Conservation (phyloP, 169 alveolate species). For the Plasmodium ovale region DNA sequence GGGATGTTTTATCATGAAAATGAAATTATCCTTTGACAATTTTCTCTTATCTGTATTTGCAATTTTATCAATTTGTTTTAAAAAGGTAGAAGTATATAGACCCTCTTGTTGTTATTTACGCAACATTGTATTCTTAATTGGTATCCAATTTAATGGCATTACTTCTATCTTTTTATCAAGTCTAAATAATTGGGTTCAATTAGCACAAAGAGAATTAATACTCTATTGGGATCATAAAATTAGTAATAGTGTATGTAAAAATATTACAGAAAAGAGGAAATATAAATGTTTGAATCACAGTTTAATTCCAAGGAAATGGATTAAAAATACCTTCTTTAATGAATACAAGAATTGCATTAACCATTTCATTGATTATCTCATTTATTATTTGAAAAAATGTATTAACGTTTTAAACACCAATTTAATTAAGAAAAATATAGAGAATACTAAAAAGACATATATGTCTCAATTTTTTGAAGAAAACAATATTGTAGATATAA, state of each 20-base stretch:
- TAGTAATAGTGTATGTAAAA: too few relatives aligned
- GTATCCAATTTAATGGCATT: slow-evolving; percentile 63
- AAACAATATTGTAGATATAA: slow-evolving; percentile 30
- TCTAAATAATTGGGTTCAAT: slow-evolving; percentile 49
- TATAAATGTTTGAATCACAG: slow-evolving; percentile 16
- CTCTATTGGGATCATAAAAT: background rate
- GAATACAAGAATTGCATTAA: slow-evolving; percentile 70
- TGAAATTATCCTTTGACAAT: slow-evolving; percentile 57
- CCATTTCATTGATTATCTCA: slow-evolving; percentile 53
- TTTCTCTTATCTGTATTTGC: slow-evolving; percentile 55
- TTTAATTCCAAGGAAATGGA: slow-evolving; percentile 67
- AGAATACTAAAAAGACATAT: slow-evolving; percentile 51
- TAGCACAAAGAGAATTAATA: slow-evolving; percentile 30
- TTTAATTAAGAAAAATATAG: slow-evolving; percentile 59
- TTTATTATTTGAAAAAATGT: slow-evolving; percentile 63
- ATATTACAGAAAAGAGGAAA: background rate
- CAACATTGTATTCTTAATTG: slow-evolving; percentile 56
- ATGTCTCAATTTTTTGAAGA: slow-evolving; percentile 72
- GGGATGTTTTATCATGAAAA: slow-evolving; percentile 66
- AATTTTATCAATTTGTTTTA: slow-evolving; percentile 65
- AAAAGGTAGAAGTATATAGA: slow-evolving; percentile 68
- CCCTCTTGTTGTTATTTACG: slow-evolving; percentile 66
- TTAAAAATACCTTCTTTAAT: slow-evolving; percentile 28
- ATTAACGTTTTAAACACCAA: slow-evolving; percentile 55
- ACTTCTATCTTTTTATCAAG: slow-evolving; percentile 65